Conservation (phyloP, 176 grass and related monocot genomes). For the Cymbopogon citratus region DNA sequence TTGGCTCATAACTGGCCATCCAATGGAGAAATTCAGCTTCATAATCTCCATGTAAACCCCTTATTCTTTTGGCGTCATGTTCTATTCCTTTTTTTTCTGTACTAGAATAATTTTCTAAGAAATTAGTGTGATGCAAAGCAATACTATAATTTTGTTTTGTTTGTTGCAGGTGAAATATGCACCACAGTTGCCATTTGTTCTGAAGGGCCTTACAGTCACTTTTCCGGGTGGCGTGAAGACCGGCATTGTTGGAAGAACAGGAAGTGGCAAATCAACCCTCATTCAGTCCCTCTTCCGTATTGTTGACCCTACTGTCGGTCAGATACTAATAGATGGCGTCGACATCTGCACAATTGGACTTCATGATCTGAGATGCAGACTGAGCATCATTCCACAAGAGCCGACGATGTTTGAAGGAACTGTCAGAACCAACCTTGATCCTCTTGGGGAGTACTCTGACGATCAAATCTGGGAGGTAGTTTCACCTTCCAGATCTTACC, state of each 20-base stretch:
- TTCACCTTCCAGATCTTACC: not conserved
- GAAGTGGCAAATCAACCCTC: slow-evolving; percentile 89
- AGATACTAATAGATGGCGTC: slow-evolving; percentile 62
- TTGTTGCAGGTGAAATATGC: slow-evolving; percentile 66
- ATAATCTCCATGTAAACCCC: slow-evolving; percentile 55
- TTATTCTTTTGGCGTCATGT: not conserved
- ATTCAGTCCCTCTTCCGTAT: slow-evolving; percentile 86
- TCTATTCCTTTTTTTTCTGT: not conserved
- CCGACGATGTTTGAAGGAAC: slow-evolving; percentile 91
- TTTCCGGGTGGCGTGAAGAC: slow-evolving; percentile 81
- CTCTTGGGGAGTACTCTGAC: slow-evolving; percentile 71
- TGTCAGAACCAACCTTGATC: slow-evolving; percentile 84
- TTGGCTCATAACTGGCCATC: slow-evolving; percentile 41
- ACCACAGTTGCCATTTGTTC: slow-evolving; percentile 65
- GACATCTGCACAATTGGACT: slow-evolving; percentile 82
- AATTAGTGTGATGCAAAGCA: not conserved
- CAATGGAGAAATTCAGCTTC: slow-evolving; percentile 54
- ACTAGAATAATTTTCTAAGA: not conserved
- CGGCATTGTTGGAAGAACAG: slow-evolving; percentile 88
- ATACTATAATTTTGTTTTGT: not conserved
- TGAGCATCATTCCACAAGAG: slow-evolving; percentile 94
- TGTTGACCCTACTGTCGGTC: slow-evolving; percentile 65
- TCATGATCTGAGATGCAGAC: slow-evolving; percentile 79
- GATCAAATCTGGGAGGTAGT: slow-evolving; percentile 83
- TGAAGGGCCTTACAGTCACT: slow-evolving; percentile 60